Evolutionary conservation across 345 rosid genomes (phyloP), one percentile per base, ranked within the genome.

Genomic region (Aquilaria malaccensis): DNA sequence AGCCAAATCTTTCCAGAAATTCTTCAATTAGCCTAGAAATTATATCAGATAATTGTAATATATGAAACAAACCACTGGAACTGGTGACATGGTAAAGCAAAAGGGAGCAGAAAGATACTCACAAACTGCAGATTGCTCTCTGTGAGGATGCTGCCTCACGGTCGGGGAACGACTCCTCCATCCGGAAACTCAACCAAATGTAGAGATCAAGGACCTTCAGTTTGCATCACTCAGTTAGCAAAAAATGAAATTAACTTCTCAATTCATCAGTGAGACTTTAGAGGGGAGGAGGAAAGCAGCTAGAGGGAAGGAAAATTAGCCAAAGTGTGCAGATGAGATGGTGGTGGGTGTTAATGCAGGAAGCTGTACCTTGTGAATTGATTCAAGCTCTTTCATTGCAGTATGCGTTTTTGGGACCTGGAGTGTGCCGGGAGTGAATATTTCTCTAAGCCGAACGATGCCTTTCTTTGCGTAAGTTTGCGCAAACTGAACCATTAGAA

Each of bases 161-260:
- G 74, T 87, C 98, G 3, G 91, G 95, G 75, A 87, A 92, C 4
- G 97, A 81, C 56, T 85, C 96, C 63, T 89, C 94, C 55, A 89
- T 71, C 31, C 86, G 87, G 72, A 78, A 85, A 84, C 97, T 76
- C 83, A 93, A 79, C 98, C 97, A 93, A 52, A 89, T 89, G 46
- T 93, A 93, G 55, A 93, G 82, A 76, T 89, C 97, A 70, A 93
- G 73, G 59, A 87, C 98, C 96, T 93, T 73, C 55, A 55, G n/a
- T 65, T 37, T 48, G 52, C 33, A 49, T 11, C 59, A 68, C 65
- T 67, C 37, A 65, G 52, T 53, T 47, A 73, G 68, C 30, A 62
- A 15, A 31, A 46, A n/a, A 12, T 15, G 32, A 13, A 52, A 46
- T 14, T 7, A 62, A 33, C 53, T 37, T 13, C 29, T 54, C 3